A percentile compares a stretch with the other conserved stretches of the same genome.
Conservation (phyloP, 495 filamentous ascomycete genomes). For the Penicillium cosmopolitanum region DNA sequence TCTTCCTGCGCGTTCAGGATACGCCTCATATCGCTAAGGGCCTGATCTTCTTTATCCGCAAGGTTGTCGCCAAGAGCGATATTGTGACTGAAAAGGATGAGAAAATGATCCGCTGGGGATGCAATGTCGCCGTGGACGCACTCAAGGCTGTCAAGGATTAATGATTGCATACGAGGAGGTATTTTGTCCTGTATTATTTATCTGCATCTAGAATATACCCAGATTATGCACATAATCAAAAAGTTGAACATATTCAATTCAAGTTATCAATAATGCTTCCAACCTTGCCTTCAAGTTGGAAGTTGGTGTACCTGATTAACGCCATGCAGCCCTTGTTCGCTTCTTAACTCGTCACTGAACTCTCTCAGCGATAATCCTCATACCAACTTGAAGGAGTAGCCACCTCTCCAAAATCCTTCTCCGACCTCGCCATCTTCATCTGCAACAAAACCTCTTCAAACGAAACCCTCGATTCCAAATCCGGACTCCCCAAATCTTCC, state of each 20-base stretch:
- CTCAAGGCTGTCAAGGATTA: constrained; percentile 53
- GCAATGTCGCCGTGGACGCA: constrained; percentile 63
- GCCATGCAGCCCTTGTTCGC: too few species aligned
- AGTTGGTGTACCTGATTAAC: not conserved
- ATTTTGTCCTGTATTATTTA: constrained; percentile 9
- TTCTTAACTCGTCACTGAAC: too few species aligned
- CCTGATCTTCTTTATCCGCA: constrained; percentile 77
- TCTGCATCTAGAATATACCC: constrained; percentile 33
- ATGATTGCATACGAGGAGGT: constrained; percentile 13
- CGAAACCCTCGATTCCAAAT: not conserved
- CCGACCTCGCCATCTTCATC: not conserved
- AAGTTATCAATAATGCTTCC: not conserved
- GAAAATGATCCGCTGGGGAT: constrained; percentile 67
- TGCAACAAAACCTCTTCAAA: not conserved
- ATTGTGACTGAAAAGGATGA: constrained; percentile 66
- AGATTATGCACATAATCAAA: constrained; percentile 15
- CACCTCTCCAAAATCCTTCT: not conserved
- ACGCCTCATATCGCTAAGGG: constrained; percentile 67
- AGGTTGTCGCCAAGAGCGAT: constrained; percentile 74
- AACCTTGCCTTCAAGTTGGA: not conserved
- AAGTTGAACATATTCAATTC: constrained; percentile 15
- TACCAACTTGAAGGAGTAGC: constrained; percentile 1
- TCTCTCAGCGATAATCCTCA: constrained; percentile 4
- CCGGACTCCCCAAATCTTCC: constrained; percentile 2
- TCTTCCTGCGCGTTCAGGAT: constrained; percentile 65